These are phyloP conservation scores for Cucumis melo DNA, from an alignment of 306 rosid species.

Conservation along the genomic window DNA sequence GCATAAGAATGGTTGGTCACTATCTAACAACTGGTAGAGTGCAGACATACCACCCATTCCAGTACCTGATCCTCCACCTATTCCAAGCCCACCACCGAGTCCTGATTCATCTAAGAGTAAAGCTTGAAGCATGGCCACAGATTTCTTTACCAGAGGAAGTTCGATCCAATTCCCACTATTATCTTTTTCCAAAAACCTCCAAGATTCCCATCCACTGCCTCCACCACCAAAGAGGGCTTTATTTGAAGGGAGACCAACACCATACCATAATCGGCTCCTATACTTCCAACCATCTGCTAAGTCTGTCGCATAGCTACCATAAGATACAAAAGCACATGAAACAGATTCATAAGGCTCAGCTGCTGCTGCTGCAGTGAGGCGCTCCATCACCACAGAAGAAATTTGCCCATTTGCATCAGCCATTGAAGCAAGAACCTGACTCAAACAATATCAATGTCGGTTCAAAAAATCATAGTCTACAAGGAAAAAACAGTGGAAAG, in stretches of 20 bases:
- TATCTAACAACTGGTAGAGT: conserved; percentile 86
- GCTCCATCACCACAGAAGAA: conserved; percentile 65
- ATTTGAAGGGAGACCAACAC: conserved; percentile 77
- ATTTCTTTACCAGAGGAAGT: conserved; percentile 78
- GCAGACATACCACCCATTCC: conserved; percentile 99
- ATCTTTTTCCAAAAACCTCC: conserved; percentile 89
- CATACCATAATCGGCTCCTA: conserved; percentile 93
- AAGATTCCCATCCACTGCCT: conserved; percentile 77
- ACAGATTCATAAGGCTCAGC: conserved; percentile 89
- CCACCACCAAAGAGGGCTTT: conserved; percentile 66
- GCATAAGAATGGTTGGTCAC: conserved; percentile 97
- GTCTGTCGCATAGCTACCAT: conserved; percentile 78
- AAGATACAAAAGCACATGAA: conserved; percentile 86
- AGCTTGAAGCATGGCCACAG: conserved; percentile 92
- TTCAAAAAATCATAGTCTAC: conserved; percentile 3
- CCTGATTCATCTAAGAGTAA: conserved; percentile 87
- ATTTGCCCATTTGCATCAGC: conserved; percentile 84
- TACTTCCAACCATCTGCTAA: conserved; percentile 89
- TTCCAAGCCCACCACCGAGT: conserved; percentile 97
- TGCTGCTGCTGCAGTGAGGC: conserved; percentile 93
- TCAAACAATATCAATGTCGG: conserved; percentile 14
- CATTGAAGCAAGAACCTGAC: conserved; percentile 81
- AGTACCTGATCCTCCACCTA: conserved; percentile 98
- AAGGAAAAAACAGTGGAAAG: conserved; percentile 2
- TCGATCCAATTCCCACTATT: conserved; percentile 70